Base-by-base conservation (phyloP, 345 rosid genomes). In the Combretum micranthum region DNA sequence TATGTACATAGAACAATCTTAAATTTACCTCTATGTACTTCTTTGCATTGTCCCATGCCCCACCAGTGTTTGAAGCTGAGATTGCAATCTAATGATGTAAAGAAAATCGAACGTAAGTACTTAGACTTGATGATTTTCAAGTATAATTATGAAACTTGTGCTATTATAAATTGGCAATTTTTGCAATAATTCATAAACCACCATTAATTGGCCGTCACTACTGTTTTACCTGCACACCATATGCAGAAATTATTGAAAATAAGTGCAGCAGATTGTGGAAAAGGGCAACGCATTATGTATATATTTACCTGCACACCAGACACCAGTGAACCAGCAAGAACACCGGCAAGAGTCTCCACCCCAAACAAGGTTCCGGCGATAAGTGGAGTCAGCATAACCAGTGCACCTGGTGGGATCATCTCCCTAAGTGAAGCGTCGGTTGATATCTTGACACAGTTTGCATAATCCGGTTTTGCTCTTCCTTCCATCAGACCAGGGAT, bases 401-500 rank as follows among this genome's bases (percentile, higher is more conserved):
- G 66, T 17, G 93, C 88, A 2, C 86, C 88, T 0, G 85, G 88
- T 15, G 88, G 88, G 67, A 85, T 80, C 93, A 83, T 85, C 66
- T 85, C 86, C 56, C 62, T 71, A 17, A 75, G 72, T 0, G 86
- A 82, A 44, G 88, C 86, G 44, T 85, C 86, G 0, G 93, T 85
- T 12, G 93, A 83, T 42, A 85, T 83, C 77, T 83, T 85, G 57
- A 85, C 93, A 53, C 93, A 85, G 39, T 62, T 78, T 25, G 93
- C 80, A 32, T 83, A 73, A 32, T 85, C 93, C 44, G 88, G 93
- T 67, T 80, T 83, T 20, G 46, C 72, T 45, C 58, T 57, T 14
- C 93, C 88, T 73, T 85, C 92, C 77, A 82, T 78, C 3, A 82
- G 76, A 17, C 93, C 93, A 0, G 93, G 93, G 59, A 85, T 85